Conservation (phyloP, 768 basidiomycete species). For the Hygrocybe punicea region DNA sequence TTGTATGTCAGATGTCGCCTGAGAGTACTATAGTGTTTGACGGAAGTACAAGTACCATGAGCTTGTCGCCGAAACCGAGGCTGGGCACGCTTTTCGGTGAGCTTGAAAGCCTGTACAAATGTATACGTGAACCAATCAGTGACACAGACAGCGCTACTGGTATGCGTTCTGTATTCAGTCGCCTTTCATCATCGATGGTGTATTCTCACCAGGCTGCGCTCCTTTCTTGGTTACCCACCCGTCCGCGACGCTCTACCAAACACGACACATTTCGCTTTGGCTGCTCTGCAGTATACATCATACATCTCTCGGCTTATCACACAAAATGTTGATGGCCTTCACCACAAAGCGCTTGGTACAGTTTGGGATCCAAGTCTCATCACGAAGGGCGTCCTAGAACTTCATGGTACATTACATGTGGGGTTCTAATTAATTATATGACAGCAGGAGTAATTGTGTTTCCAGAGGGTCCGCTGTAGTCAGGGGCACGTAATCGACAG, state of each 20-base stretch:
- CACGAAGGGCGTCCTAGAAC: slow-evolving; percentile 59
- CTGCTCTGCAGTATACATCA: slow-evolving; percentile 71
- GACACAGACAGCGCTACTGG: slow-evolving; percentile 80
- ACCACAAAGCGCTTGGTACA: slow-evolving; percentile 67
- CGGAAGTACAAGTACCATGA: slow-evolving; percentile 56
- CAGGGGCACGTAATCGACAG: slow-evolving; percentile 68
- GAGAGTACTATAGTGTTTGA: neutral
- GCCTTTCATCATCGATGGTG: slow-evolving; percentile 14
- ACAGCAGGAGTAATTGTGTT: neutral
- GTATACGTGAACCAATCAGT: neutral
- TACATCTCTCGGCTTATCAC: slow-evolving; percentile 68
- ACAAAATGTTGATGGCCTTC: slow-evolving; percentile 90
- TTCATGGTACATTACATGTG: slow-evolving; percentile 88
- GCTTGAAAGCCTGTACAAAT: slow-evolving; percentile 13
- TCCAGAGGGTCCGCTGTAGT: slow-evolving; percentile 72
- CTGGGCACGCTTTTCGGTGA: slow-evolving; percentile 70
- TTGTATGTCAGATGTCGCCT: slow-evolving; percentile 25
- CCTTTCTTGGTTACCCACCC: slow-evolving; percentile 82
- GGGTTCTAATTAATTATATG: neutral
- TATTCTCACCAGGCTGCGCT: slow-evolving; percentile 50
- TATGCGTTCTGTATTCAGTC: slow-evolving; percentile 17
- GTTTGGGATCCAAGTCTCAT: slow-evolving; percentile 40
- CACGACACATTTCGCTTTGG: slow-evolving; percentile 83
- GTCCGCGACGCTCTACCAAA: slow-evolving; percentile 83
- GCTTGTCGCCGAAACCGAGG: slow-evolving; percentile 65